Percentiles rank a stretch among this genome's conserved stretches.
Conservation (phyloP, 2,329 filamentous ascomycete genomes). For the Xylaria sp. region DNA sequence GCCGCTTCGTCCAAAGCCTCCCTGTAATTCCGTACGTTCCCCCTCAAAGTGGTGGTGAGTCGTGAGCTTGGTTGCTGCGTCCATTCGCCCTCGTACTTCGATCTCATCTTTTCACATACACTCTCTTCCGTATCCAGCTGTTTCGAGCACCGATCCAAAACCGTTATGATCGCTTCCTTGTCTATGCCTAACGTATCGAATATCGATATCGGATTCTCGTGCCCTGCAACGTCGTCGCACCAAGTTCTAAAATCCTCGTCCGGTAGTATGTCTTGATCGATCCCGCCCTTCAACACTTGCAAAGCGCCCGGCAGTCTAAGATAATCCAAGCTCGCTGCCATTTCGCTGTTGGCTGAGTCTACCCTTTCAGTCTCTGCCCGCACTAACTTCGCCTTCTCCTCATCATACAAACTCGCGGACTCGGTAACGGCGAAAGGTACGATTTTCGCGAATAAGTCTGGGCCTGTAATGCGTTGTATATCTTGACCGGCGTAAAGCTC, state of each 20-base stretch:
- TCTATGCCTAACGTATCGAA: slow-evolving; percentile 83
- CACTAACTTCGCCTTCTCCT: slow-evolving; percentile 96
- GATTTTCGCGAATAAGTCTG: slow-evolving; percentile 96
- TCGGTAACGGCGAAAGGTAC: slow-evolving; percentile 96
- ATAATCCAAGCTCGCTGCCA: slow-evolving; percentile 95
- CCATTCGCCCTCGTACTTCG: slow-evolving; percentile 96
- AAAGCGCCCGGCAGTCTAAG: slow-evolving; percentile 88
- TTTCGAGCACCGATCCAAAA: slow-evolving; percentile 83
- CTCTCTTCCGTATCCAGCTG: slow-evolving; percentile 97
- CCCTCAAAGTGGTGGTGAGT: slow-evolving; percentile 85
- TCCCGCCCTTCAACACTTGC: slow-evolving; percentile 90
- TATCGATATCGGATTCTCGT: slow-evolving; percentile 79
- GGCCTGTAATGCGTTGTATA: slow-evolving; percentile 95
- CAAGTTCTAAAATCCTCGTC: slow-evolving; percentile 93
- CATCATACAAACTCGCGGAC: slow-evolving; percentile 95
- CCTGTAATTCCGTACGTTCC: slow-evolving; percentile 87
- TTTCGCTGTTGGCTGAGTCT: slow-evolving; percentile 91
- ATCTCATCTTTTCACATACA: slow-evolving; percentile 98
- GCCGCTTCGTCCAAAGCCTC: slow-evolving; percentile 90
- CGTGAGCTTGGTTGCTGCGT: slow-evolving; percentile 94
- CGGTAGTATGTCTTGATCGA: slow-evolving; percentile 86
- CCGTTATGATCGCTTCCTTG: slow-evolving; percentile 76
- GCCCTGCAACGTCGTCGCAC: slow-evolving; percentile 91
- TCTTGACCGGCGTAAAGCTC: slow-evolving; percentile 97
- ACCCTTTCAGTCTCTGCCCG: slow-evolving; percentile 93